Conservation (phyloP, 2,329 filamentous ascomycete genomes). For the Ophiostoma ulmi region DNA sequence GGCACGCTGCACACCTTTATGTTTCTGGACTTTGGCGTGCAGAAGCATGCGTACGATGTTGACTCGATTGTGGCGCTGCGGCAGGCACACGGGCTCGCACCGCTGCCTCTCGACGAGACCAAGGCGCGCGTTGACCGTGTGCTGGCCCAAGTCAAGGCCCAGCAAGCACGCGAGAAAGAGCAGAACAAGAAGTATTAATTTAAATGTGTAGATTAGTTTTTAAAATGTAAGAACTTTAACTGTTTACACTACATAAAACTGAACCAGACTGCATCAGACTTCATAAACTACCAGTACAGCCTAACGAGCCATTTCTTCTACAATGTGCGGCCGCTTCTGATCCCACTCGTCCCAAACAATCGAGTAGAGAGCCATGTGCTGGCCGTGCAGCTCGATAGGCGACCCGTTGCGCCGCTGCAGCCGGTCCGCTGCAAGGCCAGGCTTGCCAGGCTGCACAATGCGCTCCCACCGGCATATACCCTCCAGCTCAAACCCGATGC, state of each 20-base stretch:
- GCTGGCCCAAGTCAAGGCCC: neutral
- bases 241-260: too few relatives aligned
- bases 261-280: neutral
- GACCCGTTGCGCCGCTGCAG: slow-evolving; percentile 14
- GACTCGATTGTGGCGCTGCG: slow-evolving; percentile 24
- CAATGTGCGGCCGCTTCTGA: slow-evolving; percentile 7
- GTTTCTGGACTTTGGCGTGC: slow-evolving; percentile 15
- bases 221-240: too few relatives aligned
- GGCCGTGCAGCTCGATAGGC: slow-evolving; percentile 17
- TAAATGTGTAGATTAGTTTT: too few relatives aligned
- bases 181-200: neutral
- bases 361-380: slow-evolving; percentile 21
- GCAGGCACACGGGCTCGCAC: slow-evolving; percentile 22
- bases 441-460: slow-evolving; percentile 16
- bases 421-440: neutral
- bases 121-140: slow-evolving; percentile 21
- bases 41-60: slow-evolving; percentile 23
- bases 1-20: slow-evolving; percentile 24
- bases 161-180: slow-evolving; percentile 16
- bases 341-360: slow-evolving; percentile 27
- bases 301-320: neutral
- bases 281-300: neutral
- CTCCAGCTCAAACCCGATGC: slow-evolving; percentile 20
- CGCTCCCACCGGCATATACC: slow-evolving; percentile 19
- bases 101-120: slow-evolving; percentile 3